A percentile compares a stretch with the other conserved stretches of the same genome.
phyloP scores from a whole-genome alignment of 129 eudicot genomes.

The Helianthus annuus region HanXRQr2.0-SUNRISE NC_035449.2:71440549-71441048 shows the following conservation, averaged over 20 bases:
- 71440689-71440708: slow-evolving; percentile 16
- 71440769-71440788: neutral
- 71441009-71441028: neutral
- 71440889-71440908: neutral
- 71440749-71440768: neutral
- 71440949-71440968: slow-evolving; percentile 34
- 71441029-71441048: slow-evolving; percentile 6
- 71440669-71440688: neutral
- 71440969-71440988: slow-evolving; percentile 7
- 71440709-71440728: neutral
- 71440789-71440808: neutral
- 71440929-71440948: slow-evolving; percentile 19
- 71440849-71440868: neutral
- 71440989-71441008: neutral
- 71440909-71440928: neutral
- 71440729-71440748: no score
- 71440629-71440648: slow-evolving; percentile 29
- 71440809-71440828: neutral
- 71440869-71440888: neutral
- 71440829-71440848: neutral
- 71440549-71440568: neutral
- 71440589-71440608: slow-evolving; percentile 1
- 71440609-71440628: neutral
- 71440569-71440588: slow-evolving; percentile 18
- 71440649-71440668: neutral